These are phyloP conservation scores for Aspergillus novoparasiticus DNA, from an alignment of 2,329 filamentous ascomycete genomes.

Conservation along the genomic window DNA sequence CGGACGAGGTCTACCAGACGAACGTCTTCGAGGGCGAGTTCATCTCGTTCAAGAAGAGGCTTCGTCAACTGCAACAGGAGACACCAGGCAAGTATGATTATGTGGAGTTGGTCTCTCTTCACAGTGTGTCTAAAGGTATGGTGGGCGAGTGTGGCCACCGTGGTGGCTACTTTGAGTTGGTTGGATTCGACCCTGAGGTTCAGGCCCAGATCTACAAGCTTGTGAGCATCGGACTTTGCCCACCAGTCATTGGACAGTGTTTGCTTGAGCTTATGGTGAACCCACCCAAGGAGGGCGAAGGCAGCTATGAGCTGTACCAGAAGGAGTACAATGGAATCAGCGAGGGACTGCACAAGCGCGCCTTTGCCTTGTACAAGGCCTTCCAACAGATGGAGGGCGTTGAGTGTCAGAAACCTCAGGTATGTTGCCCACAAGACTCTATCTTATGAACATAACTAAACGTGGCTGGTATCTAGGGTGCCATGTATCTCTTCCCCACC, in stretches of 20 bases:
- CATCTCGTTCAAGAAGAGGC: slow-evolving; percentile 88
- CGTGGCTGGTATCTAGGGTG: slow-evolving; percentile 60
- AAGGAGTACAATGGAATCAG: slow-evolving; percentile 84
- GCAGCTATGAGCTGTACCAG: slow-evolving; percentile 80
- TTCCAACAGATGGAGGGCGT: slow-evolving; percentile 97
- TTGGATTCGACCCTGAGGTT: slow-evolving; percentile 83
- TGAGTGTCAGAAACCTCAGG: slow-evolving; percentile 78
- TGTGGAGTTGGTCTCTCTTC: slow-evolving; percentile 87
- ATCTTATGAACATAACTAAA: background rate
- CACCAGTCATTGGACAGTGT: slow-evolving; percentile 94
- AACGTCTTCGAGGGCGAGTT: slow-evolving; percentile 96
- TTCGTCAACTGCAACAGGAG: slow-evolving; percentile 76
- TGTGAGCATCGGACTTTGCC: slow-evolving; percentile 93
- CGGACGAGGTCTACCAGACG: slow-evolving; percentile 98
- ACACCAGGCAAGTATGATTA: slow-evolving; percentile 75
- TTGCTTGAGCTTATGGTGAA: slow-evolving; percentile 98
- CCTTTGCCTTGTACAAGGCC: slow-evolving; percentile 81
- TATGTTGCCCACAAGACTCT: slow-evolving; percentile 35
- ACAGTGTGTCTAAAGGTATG: slow-evolving; percentile 97
- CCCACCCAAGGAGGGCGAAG: slow-evolving; percentile 80
- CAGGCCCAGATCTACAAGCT: slow-evolving; percentile 98
- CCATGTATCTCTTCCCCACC: slow-evolving; percentile 98
- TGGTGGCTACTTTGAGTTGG: slow-evolving; percentile 95
- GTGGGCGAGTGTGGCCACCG: slow-evolving; percentile 97
- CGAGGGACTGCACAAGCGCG: slow-evolving; percentile 74